Base-by-base conservation (phyloP, 495 filamentous ascomycete species). In the Xylaria venustula region DNA sequence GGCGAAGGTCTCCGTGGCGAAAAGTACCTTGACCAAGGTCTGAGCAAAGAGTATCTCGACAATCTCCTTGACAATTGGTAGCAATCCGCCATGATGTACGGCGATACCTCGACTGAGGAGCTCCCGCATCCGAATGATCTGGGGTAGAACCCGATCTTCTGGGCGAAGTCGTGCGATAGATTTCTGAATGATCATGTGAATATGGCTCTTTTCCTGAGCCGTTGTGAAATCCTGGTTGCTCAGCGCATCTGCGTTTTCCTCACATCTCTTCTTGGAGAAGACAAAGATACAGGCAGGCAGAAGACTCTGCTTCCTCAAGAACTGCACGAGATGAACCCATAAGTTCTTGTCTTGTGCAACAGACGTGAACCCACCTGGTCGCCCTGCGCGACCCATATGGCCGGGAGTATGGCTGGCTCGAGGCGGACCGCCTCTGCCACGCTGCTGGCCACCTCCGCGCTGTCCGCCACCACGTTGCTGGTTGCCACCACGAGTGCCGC, bases 41-140 rank as follows among this genome's bases (percentile, higher is more conserved):
- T 88, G 90, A 0, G 94, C 94, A 68, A 98, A 98, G 23, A 98
- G 75, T 57, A 98, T 97, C 76, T 98, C 94, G 6, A 98, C 94
- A 30, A 97, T 84, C 75, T 98, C 94, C 75, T 98, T 98, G 60
- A 98, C 93, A 69, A 98, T 98, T 7, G 94, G 94, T 37, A 98
- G 71, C 54, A 98, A 79, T 53, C 94, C 94, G 62, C 94, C 95
- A 75, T 98, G 94, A 69, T 98, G 94, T 5, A 98, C 94, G 28
- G 95, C 94, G 67, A 98, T 88, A 49, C 94, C 94, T 66, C 94
- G 84, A 58, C 87, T 83, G 20, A 98, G 79, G 50, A 98, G 79
- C 64, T 97, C 95, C 48, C 91, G 82, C 53, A 98, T 80, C 20
- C 92, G 83, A 58, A 91, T 83, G 64, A 98, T 96, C 72, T 98